phyloP scores from a whole-genome alignment of 2,329 filamentous ascomycete species.

The Arachnopeziza araneosa region DNA sequence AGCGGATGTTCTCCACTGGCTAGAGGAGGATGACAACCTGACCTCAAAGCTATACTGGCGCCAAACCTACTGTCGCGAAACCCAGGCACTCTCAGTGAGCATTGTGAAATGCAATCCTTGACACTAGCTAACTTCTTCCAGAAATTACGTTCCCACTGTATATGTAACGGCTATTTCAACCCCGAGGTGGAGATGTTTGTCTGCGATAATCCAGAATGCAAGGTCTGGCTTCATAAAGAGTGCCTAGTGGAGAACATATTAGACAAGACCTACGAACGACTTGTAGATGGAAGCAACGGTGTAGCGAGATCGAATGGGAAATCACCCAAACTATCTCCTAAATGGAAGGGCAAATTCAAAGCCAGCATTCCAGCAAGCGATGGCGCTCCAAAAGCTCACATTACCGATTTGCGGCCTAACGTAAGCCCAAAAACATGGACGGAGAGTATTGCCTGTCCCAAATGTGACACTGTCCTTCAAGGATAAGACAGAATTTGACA shows the following conservation, averaged over 20 bases:
- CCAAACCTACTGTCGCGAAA: constrained; percentile 31
- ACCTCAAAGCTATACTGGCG: constrained; percentile 34
- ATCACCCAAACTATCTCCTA: constrained; percentile 4
- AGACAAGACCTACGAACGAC: constrained; percentile 21
- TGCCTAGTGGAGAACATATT: constrained; percentile 32
- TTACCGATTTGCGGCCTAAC: constrained; percentile 19
- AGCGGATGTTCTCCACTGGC: constrained; percentile 41
- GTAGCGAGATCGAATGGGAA: constrained; percentile 10
- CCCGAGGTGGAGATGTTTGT: constrained; percentile 32
- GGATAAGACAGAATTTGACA: constrained; percentile 4
- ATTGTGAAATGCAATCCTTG: background rate
- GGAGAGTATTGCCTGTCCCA: constrained; percentile 22
- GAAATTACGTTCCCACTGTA: constrained; percentile 32
- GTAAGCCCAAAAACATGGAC: constrained; percentile 12
- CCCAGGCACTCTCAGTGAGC: constrained; percentile 29
- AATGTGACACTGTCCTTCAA: constrained; percentile 21
- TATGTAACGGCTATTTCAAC: constrained; percentile 33
- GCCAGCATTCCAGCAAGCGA: constrained; percentile 13
- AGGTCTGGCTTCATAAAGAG: constrained; percentile 33
- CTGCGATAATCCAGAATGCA: constrained; percentile 31
- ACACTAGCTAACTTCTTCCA: constrained; percentile 10
- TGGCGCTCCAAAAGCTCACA: constrained; percentile 13
- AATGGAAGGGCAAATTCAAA: constrained; percentile 22
- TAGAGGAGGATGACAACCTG: constrained; percentile 37
- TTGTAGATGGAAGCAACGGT: constrained; percentile 12